These are phyloP conservation scores for Annulohypoxylon truncatum DNA, from an alignment of 2,329 filamentous ascomycete genomes.

Conservation along the genomic window DNA sequence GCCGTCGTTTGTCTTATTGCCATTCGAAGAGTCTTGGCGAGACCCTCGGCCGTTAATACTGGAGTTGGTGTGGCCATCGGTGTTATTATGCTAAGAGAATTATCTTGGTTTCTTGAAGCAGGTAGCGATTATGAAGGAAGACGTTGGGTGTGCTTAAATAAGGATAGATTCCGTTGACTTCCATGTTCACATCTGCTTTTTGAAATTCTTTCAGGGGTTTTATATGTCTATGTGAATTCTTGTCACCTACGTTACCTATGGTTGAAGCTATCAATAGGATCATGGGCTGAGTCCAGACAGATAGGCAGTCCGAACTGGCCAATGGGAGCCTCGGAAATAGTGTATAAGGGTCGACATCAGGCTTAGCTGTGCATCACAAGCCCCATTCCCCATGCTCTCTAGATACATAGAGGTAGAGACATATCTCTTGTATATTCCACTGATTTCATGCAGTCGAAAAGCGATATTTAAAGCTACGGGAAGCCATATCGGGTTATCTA, in stretches of 20 bases:
- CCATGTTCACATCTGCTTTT: neutral
- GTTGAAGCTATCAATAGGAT: neutral
- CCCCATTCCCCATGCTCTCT: neutral
- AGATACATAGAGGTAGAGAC: neutral
- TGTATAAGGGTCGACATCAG: neutral
- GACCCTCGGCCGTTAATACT: neutral
- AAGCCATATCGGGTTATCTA: too few species aligned
- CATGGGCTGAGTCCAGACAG: slow-evolving; percentile 7
- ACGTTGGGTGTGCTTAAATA: too few species aligned
- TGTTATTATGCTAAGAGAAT: neutral
- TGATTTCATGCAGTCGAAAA: neutral
- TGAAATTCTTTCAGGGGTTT: neutral
- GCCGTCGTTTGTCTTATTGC: slow-evolving; percentile 18
- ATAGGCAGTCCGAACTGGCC: slow-evolving; percentile 29
- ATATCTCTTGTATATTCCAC: neutral
- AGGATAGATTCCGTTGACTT: too few species aligned
- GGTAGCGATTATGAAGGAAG: too few species aligned
- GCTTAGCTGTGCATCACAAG: slow-evolving; percentile 9
- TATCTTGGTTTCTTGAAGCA: neutral
- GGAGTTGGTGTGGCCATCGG: slow-evolving; percentile 21
- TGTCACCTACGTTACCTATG: neutral
- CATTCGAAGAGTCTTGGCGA: slow-evolving; percentile 5
- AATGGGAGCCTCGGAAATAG: slow-evolving; percentile 6
- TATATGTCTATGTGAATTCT: neutral
- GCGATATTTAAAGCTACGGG: neutral